Evolutionary conservation across 2,329 filamentous ascomycete species (phyloP).

Genomic region (Penicillium frequentans): DNA sequence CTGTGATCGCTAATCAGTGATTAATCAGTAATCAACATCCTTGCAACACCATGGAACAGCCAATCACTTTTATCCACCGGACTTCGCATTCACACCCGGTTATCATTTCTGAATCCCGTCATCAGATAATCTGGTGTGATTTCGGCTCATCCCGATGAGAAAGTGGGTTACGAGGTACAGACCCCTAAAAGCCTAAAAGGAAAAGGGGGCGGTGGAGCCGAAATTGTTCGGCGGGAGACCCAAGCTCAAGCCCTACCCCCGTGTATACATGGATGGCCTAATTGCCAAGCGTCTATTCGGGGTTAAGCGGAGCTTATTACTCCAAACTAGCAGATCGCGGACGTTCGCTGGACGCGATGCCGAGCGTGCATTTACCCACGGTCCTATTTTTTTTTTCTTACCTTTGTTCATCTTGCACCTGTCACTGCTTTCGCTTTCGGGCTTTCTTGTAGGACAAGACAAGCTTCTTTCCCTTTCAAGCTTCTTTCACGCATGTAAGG

Average conservation of each 20-base stretch:
- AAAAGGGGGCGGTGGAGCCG: background rate
- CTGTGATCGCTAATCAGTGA: too few species aligned
- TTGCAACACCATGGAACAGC: background rate
- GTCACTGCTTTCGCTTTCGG: too few species aligned
- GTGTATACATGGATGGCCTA: too few species aligned
- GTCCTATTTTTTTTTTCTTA: too few species aligned
- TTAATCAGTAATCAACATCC: background rate
- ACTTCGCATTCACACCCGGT: too few species aligned
- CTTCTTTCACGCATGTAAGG: too few species aligned
- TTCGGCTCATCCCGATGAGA: background rate
- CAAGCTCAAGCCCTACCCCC: background rate
- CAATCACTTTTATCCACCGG: too few species aligned
- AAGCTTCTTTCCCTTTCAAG: too few species aligned
- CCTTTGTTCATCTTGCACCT: too few species aligned
- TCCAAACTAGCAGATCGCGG: too few species aligned
- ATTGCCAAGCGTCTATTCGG: background rate
- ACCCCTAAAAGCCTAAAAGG: background rate
- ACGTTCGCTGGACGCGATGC: background rate
- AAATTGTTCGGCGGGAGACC: background rate
- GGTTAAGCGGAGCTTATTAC: background rate
- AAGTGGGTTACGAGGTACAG: background rate
- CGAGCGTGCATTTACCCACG: background rate
- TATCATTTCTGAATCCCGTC: background rate
- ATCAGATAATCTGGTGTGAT: background rate
- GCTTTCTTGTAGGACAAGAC: too few species aligned